These are phyloP conservation scores for Backusella macrospora DNA, from an alignment of 192 early-diverging fungal species.

Conservation along the genomic window DNA sequence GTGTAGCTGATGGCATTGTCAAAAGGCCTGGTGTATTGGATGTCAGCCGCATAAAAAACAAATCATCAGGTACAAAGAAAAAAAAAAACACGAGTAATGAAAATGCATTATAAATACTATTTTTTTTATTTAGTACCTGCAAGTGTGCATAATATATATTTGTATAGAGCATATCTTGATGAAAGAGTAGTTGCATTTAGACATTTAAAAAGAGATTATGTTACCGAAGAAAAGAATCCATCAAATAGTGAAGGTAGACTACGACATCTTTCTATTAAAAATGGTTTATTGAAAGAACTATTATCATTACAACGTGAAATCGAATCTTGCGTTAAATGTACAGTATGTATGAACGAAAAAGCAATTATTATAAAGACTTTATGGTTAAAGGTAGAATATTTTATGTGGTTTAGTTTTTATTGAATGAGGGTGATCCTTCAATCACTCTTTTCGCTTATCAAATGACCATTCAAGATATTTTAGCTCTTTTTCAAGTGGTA, in stretches of 20 bases:
- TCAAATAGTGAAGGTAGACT: conserved; percentile 55
- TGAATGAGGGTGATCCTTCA: conserved; percentile 72
- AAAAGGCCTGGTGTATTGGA: conserved; percentile 51
- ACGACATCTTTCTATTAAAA: conserved; percentile 55
- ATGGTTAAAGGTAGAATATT: not conserved
- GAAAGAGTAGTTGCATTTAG: conserved; percentile 68
- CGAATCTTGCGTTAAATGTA: conserved; percentile 65
- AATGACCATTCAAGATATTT: conserved; percentile 70
- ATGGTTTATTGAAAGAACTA: conserved; percentile 65
- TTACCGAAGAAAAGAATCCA: conserved; percentile 40
- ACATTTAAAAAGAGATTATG: conserved; percentile 66
- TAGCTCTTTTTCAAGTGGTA: conserved; percentile 70
- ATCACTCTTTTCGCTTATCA: conserved; percentile 74
- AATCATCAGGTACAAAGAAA: conserved; percentile 37
- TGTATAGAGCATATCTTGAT: conserved; percentile 71
- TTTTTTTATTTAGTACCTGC: not conserved
- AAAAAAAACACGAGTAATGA: no score
- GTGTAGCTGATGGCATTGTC: conserved; percentile 59
- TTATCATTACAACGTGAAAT: conserved; percentile 71
- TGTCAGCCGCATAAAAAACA: conserved; percentile 56
- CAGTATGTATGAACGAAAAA: conserved; percentile 47
- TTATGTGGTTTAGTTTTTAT: conserved; percentile 58
- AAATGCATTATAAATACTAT: no score
- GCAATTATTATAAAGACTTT: not conserved
- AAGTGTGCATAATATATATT: conserved; percentile 61